Evolutionary conservation across 2,329 filamentous ascomycete species (phyloP).

Genomic region (Trichoderma atrobrunneum): DNA sequence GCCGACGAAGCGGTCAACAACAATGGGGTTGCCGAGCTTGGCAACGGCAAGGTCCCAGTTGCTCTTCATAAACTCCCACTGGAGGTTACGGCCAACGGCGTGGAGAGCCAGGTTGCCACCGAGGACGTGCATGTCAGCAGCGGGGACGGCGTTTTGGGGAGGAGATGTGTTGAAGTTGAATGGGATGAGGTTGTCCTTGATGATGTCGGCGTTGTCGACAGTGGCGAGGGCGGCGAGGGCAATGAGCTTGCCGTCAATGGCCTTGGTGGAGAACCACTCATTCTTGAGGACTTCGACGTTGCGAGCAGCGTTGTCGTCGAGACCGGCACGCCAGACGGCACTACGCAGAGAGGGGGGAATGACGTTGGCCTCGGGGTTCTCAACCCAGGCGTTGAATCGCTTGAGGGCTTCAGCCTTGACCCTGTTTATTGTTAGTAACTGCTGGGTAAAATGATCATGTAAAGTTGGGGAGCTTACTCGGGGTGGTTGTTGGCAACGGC

Average conservation of each 20-base stretch:
- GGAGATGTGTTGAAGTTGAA: conserved; percentile 73
- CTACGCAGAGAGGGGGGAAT: conserved; percentile 80
- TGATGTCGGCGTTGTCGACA: conserved; percentile 65
- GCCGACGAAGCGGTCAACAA: conserved; percentile 85
- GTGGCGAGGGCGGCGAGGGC: conserved; percentile 73
- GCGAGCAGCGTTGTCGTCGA: conserved; percentile 66
- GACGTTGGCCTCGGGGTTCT: conserved; percentile 62
- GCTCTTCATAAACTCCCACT: conserved; percentile 83
- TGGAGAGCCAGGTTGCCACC: conserved; percentile 72
- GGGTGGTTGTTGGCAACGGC: conserved; percentile 77
- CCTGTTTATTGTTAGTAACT: conserved; percentile 36
- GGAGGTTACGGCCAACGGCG: conserved; percentile 64
- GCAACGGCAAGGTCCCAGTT: conserved; percentile 74
- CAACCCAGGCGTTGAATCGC: conserved; percentile 77
- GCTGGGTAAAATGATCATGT: not conserved
- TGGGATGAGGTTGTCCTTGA: conserved; percentile 63
- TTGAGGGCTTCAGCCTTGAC: conserved; percentile 70
- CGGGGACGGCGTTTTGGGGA: conserved; percentile 64
- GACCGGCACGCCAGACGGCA: conserved; percentile 74
- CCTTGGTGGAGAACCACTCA: conserved; percentile 78
- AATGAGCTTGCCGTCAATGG: conserved; percentile 89
- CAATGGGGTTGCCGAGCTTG: conserved; percentile 77
- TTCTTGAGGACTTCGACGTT: conserved; percentile 74
- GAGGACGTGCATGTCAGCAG: conserved; percentile 84
- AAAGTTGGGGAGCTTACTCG: conserved; percentile 49